Percentiles rank a stretch among this genome's conserved stretches.
These are phyloP conservation scores for Leishmania tarentolae DNA, from an alignment of 208 protist species.

Conservation along the genomic window DNA sequence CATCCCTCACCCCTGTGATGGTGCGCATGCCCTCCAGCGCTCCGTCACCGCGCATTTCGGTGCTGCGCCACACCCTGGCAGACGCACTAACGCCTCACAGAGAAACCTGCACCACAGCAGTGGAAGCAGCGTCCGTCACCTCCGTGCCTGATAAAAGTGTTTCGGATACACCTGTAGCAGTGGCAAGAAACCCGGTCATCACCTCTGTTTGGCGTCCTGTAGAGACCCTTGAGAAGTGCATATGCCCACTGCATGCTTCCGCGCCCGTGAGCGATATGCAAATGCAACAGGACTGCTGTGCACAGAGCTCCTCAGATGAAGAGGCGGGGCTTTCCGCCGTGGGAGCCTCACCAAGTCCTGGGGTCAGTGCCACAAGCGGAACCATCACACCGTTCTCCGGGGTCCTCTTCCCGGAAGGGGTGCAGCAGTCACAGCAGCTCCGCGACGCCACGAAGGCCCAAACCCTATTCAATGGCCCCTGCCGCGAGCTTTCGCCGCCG, in stretches of 20 bases:
- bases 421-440: background rate
- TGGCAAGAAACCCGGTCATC: background rate
- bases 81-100: constrained; percentile 6
- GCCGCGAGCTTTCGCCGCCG: constrained; percentile 10
- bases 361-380: background rate
- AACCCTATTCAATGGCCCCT: background rate
- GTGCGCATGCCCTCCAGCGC: background rate
- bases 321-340: constrained; percentile 6
- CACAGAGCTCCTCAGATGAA: constrained; percentile 2
- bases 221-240: background rate
- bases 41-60: background rate
- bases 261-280: background rate
- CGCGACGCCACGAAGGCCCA: background rate
- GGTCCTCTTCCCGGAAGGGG: background rate
- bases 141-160: background rate
- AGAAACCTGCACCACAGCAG: background rate
- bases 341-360: background rate
- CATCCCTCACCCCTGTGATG: background rate
- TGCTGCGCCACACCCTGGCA: constrained; percentile 2
- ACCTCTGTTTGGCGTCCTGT: constrained; percentile 6
- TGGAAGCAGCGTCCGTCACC: background rate
- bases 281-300: background rate
- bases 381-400: background rate
- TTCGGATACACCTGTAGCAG: background rate
- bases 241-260: background rate